Percentiles rank a stretch among this genome's conserved stretches.
phyloP scores from a whole-genome alignment of 371 early-diverging fungal species.

The Neoconidiobolus thromboides region DNA sequence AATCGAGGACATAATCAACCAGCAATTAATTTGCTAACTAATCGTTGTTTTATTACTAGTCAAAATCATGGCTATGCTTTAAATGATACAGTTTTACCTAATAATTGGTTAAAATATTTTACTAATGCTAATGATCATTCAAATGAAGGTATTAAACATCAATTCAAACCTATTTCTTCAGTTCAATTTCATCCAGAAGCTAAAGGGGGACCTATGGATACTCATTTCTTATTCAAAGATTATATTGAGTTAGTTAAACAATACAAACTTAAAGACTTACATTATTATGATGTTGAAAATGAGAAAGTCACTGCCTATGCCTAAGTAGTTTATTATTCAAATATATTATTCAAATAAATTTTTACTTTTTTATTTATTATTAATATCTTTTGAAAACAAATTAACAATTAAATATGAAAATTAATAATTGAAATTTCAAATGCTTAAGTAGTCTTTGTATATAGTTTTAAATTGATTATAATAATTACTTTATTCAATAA shows the following conservation, averaged over 20 bases:
- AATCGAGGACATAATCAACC: constrained; percentile 97
- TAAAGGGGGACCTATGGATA: constrained; percentile 85
- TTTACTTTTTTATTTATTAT: too few species aligned
- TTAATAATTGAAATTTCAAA: too few species aligned
- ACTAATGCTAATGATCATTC: constrained; percentile 87
- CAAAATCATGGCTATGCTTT: constrained; percentile 93
- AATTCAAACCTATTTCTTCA: constrained; percentile 42
- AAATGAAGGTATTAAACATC: constrained; percentile 81
- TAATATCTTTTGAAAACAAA: too few species aligned
- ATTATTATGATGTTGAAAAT: too few species aligned
- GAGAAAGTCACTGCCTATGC: too few species aligned
- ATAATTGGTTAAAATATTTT: constrained; percentile 64
- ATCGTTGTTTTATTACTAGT: constrained; percentile 73
- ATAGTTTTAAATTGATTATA: too few species aligned
- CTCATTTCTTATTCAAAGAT: constrained; percentile 66
- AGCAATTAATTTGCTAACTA: constrained; percentile 46
- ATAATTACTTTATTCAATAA: too few species aligned
- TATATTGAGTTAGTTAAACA: constrained; percentile 24
- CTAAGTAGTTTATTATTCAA: too few species aligned
- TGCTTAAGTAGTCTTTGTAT: too few species aligned
- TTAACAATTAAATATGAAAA: too few species aligned
- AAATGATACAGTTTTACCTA: constrained; percentile 38
- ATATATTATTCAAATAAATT: too few species aligned
- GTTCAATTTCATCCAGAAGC: constrained; percentile 97
- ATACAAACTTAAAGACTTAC: too few species aligned